These are phyloP conservation scores for Colletotrichum eleusines DNA, from an alignment of 2,329 filamentous ascomycete genomes.

Conservation along the genomic window DNA sequence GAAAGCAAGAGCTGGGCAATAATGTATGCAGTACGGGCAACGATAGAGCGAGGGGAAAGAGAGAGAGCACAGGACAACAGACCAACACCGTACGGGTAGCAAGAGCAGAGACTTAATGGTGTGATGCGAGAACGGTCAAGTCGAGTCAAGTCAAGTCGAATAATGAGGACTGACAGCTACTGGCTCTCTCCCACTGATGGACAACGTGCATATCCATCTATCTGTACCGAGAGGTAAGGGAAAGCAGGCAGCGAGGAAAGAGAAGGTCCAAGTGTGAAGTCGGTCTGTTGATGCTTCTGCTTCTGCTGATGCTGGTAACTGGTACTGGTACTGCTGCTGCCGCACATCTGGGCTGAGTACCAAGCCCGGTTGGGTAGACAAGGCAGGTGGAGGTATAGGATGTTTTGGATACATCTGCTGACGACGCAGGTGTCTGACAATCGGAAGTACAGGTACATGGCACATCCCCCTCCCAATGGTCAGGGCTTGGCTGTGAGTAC, in stretches of 20 bases:
- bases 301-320: background rate
- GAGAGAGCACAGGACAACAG: background rate
- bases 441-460: background rate
- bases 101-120: background rate
- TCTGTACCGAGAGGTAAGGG: background rate
- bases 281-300: background rate
- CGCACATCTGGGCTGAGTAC: constrained; percentile 6
- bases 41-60: too few species aligned
- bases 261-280: constrained; percentile 12
- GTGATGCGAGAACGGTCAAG: background rate
- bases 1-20: background rate
- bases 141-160: constrained; percentile 18
- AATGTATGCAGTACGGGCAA: constrained; percentile 1
- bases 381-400: background rate
- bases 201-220: background rate
- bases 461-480: too few species aligned
- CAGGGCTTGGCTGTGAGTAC: background rate
- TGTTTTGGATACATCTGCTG: background rate
- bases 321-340: background rate
- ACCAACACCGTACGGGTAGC: background rate
- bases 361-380: background rate
- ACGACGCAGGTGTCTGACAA: background rate
- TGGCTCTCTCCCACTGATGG: background rate
- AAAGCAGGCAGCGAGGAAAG: background rate
- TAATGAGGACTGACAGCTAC: background rate